phyloP scores from a whole-genome alignment of 2,329 filamentous ascomycete species.

The Calcarisporium arbuscula region DNA sequence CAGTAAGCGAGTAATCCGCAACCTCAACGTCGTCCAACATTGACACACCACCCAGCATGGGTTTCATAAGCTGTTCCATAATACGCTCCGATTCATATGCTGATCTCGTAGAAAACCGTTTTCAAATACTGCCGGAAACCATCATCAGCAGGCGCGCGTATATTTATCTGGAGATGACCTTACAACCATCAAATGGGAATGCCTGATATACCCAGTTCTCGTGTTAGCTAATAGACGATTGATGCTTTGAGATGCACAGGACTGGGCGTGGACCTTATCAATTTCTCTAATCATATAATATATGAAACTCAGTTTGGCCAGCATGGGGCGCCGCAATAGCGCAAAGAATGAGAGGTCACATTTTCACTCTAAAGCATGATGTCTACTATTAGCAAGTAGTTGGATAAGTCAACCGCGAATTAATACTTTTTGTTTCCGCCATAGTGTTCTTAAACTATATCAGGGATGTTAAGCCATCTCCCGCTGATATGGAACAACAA shows the following conservation, averaged over 20 bases:
- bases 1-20: no score
- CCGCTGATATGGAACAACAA: no score
- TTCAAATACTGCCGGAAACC: slow-evolving; percentile 14
- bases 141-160: neutral
- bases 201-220: slow-evolving; percentile 6
- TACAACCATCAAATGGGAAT: slow-evolving; percentile 16
- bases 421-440: no score
- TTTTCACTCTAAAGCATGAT: no score
- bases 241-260: neutral
- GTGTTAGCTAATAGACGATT: neutral
- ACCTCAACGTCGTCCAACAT: neutral
- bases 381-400: no score
- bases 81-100: slow-evolving; percentile 9
- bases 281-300: slow-evolving; percentile 17
- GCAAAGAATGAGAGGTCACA: slow-evolving; percentile 17
- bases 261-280: slow-evolving; percentile 10
- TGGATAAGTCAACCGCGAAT: no score
- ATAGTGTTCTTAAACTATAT: no score
- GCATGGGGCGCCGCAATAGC: slow-evolving; percentile 14
- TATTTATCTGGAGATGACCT: slow-evolving; percentile 1
- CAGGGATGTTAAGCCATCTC: no score
- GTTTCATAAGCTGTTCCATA: slow-evolving; percentile 14
- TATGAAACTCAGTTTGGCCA: slow-evolving; percentile 9
- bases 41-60: slow-evolving; percentile 3
- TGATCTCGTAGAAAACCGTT: slow-evolving; percentile 11